Evolutionary conservation across 306 rosid genomes (phyloP).

Genomic region (Purshia tridentata): DNA sequence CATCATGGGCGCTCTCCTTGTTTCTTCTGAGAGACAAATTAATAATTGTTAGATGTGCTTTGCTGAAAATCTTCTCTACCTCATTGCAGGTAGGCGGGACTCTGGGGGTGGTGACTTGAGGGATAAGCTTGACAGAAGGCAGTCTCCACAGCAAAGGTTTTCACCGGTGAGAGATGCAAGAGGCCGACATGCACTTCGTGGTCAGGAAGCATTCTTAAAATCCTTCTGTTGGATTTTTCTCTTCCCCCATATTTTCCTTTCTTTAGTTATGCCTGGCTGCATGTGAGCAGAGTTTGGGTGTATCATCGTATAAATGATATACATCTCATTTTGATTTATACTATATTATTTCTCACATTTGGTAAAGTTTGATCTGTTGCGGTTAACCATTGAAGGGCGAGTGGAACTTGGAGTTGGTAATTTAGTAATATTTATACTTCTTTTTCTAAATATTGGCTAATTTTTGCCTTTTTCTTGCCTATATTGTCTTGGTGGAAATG

Average conservation of each 20-base stretch:
- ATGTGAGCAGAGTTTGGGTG: not conserved
- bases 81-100: slow-evolving; percentile 65
- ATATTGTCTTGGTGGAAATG: slow-evolving; percentile 26
- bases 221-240: slow-evolving; percentile 13
- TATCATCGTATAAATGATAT: not conserved
- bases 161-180: slow-evolving; percentile 70
- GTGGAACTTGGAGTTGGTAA: not conserved
- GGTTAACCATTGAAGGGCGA: slow-evolving; percentile 4
- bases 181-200: slow-evolving; percentile 49
- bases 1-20: slow-evolving; percentile 17
- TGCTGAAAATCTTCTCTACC: slow-evolving; percentile 29
- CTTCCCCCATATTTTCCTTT: slow-evolving; percentile 4
- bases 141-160: slow-evolving; percentile 55
- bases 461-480: not conserved
- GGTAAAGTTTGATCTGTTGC: not conserved
- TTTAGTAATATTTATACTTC: not conserved
- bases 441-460: slow-evolving; percentile 3
- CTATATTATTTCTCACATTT: not conserved
- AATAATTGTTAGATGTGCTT: slow-evolving; percentile 17
- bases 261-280: slow-evolving; percentile 26
- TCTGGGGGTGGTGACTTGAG: slow-evolving; percentile 70
- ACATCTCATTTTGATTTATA: not conserved
- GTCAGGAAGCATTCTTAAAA: slow-evolving; percentile 42
- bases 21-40: slow-evolving; percentile 21
- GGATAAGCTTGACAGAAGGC: slow-evolving; percentile 74